Evolutionary conservation across 1,284 basidiomycete genomes (phyloP), one percentile per base, ranked within the genome.

Genomic region (Leccinum fallax): DNA sequence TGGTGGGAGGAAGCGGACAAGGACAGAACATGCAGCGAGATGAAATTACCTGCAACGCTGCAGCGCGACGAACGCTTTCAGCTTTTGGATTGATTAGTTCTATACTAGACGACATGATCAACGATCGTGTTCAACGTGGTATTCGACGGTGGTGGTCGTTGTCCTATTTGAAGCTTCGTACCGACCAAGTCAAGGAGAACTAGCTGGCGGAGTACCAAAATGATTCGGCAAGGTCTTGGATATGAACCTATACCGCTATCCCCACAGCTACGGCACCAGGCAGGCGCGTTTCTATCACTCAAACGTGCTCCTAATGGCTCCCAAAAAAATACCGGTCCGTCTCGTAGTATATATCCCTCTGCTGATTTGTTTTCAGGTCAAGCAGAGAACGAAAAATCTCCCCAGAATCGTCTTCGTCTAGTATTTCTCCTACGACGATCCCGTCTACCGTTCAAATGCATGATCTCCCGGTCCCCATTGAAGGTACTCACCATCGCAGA

Each of bases 11-110:
- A 43, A 61, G 61, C 63, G 61, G 65, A 54, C 62, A 62, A 62
- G 71, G 54, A 55, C 28, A 38, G 61, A 36, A 62, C 59, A 65
- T 61, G 64, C 48, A 63, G 61, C 53, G 53, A 65, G 63, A 66
- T 66, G 67, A 63, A 66, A 79, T 80, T 78, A 95, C 95, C 88
- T 97, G 95, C 57, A 98, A 84, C 52, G 96, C 96, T 67, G 95
- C 94, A 48, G 93, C 89, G 68, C 97, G 84, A 69, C 95, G 84
- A 55, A 99, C 90, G 74, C 93, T 95, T 85, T 99, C 97, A 51
- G 96, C 96, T 77, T 95, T 93, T 49, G 94, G 94, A 75, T 97
- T 97, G 76, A 97, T 93, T 70, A 95, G 90, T 80, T 96, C 93
- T 76, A 96, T 93, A 73, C 88, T 90, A 52, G 88, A 89, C 60